Evolutionary conservation across 495 filamentous ascomycete species (phyloP), one percentile per base, ranked within the genome.

Genomic region (Penicillium paradoxum): DNA sequence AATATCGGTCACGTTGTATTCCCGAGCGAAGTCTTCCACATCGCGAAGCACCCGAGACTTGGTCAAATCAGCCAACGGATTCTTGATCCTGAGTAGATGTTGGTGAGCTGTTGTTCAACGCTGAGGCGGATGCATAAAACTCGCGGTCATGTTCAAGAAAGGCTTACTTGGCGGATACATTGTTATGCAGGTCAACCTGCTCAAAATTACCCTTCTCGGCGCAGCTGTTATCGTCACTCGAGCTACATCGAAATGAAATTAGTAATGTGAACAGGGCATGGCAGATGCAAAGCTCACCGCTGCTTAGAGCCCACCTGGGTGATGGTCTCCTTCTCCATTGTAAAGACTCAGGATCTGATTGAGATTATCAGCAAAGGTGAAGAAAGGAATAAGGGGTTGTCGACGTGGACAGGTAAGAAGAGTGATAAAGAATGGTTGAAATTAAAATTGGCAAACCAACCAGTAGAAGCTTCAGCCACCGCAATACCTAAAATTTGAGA

Each of bases 61-160:
- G 24, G 74, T 73, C 51, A 86, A 71, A 25, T 76, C 74, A n/a
- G 76, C 73, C 4, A 87, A 71, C 18, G 83, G 83, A 49, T 86
- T 87, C 53, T 78, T 78, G 63, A 87, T 84, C 53, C 79, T 83
- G 50, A 1, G 14, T 37, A 0, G 10, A n/a, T 17, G 6, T 15
- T 4, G 13, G 29, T 66, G 51, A 55, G 58, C 8, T 27, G 5
- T 7, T 41, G 14, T 18, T 18, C 32, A 17, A 22, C 25, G 15
- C 13, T 10, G 27, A 29, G 1, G 15, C 24, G 17, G 6, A 13
- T 10, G 8, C 11, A 5, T 4, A 17, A 37, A 6, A 37, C 0
- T 17, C 6, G 13, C 3, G 10, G 14, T 58, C 1, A 19, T 11
- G 3, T 2, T 18, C 15, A 14, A 22, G 44, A 10, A 15, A 14